Evolutionary conservation across 2,329 filamentous ascomycete genomes (phyloP).

Genomic region (Lecanosticta acicola): DNA sequence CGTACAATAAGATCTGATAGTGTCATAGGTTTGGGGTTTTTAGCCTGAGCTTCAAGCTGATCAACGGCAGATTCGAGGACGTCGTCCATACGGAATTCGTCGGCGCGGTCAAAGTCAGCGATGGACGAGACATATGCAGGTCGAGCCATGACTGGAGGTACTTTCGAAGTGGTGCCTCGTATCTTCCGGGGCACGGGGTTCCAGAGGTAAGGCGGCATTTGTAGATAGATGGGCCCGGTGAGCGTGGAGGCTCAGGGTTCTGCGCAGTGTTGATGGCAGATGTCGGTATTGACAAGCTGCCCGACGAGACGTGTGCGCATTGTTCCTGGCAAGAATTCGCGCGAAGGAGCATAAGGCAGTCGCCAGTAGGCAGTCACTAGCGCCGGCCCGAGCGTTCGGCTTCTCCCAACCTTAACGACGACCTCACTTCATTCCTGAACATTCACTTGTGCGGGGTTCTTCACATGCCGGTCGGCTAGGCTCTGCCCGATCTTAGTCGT

Average conservation of each 20-base stretch:
- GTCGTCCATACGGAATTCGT: conserved; percentile 8
- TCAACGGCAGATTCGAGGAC: conserved; percentile 16
- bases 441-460: not conserved
- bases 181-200: not conserved
- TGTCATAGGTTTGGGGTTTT: conserved; percentile 5
- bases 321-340: no score
- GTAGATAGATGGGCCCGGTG: no score
- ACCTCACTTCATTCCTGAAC: not conserved
- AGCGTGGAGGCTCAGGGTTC: no score
- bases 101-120: conserved; percentile 13
- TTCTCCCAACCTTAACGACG: not conserved
- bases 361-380: not conserved
- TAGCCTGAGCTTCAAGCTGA: conserved; percentile 15
- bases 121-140: conserved; percentile 14
- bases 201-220: not conserved
- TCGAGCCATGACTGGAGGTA: not conserved
- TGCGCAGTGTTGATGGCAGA: no score
- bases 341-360: no score
- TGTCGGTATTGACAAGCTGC: no score
- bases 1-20: conserved; percentile 10
- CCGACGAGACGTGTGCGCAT: no score
- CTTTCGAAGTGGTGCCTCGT: not conserved
- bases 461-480: not conserved
- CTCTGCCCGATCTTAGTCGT: no score
- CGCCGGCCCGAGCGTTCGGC: no score